Base-by-base conservation (phyloP, 495 filamentous ascomycete genomes). In the Neurospora sp. region DNA sequence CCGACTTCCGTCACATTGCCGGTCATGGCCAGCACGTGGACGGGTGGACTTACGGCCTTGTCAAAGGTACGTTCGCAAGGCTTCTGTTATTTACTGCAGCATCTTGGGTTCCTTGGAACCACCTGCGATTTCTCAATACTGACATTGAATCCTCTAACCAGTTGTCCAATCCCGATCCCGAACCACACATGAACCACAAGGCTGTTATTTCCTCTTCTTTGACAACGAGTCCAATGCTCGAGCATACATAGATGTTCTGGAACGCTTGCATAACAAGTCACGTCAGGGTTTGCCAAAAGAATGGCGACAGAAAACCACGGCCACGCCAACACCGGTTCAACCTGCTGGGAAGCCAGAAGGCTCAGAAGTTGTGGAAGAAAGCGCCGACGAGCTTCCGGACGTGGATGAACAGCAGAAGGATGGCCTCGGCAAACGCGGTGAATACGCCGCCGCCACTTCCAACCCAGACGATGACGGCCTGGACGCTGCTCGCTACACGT, bases 171-270 rank as follows among this genome's bases (percentile, higher is more conserved):
- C 82, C 39, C 86, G 88, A 59, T 82, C 90, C 74, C 82, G 83
- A 1, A 73, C 78, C 69, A 90, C 89, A 12, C 83, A 90, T 35
- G 84, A 85, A 71, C 83, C 84, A 27, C 77, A 81, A 1, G 86
- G 84, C 39, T 82, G 84, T 74, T 92, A 91, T 82, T 90, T 85
- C 79, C 79, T 93, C 59, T 82, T 91, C 39, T 93, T 92, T 79
- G 82, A 86, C 75, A 84, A 81, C n/a, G 72, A 76, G 18, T 79
- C 81, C n/a, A 84, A 87, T 31, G 91, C 91, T 1, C 59, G 76
- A 8, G 83, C 84, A 9, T 93, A 92, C 82, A 82, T 83, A 31
- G 78, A 83, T 41, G 79, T 88, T 39, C 82, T 86, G 9, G 73
- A 74, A 16, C 78, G 81, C 5, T 79, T 89, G 5, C 87, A 88